A percentile compares a stretch with the other conserved stretches of the same genome.
Evolutionary conservation across 2,329 filamentous ascomycete genomes (phyloP).

Genomic region (Purpureocillium lavendulum): DNA sequence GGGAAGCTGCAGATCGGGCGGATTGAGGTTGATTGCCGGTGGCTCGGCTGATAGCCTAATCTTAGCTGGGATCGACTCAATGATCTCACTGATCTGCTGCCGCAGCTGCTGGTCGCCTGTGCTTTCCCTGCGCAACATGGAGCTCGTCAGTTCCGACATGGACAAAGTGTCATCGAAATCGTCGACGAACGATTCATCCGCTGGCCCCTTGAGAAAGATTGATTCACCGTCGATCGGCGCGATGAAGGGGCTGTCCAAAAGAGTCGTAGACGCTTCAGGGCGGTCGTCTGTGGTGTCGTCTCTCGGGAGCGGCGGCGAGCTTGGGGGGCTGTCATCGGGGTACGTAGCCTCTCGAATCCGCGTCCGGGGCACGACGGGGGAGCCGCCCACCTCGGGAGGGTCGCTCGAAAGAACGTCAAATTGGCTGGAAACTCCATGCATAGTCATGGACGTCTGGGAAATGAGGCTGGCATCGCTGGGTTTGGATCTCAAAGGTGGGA

Average conservation of each 20-base stretch:
- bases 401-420: constrained; percentile 34
- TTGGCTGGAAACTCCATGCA: constrained; percentile 27
- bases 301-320: constrained; percentile 32
- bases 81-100: constrained; percentile 70
- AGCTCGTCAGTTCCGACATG: constrained; percentile 17
- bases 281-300: constrained; percentile 5
- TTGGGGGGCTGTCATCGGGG: constrained; percentile 36
- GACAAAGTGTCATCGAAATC: constrained; percentile 35
- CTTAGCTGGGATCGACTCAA: constrained; percentile 68
- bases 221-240: constrained; percentile 29
- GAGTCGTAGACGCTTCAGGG: constrained; percentile 25
- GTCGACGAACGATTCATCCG: constrained; percentile 36
- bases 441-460: constrained; percentile 29
- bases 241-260: constrained; percentile 38
- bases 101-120: constrained; percentile 61
- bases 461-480: constrained; percentile 20
- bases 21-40: constrained; percentile 44
- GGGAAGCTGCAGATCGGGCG: constrained; percentile 47
- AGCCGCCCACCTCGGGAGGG: constrained; percentile 33
- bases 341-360: constrained; percentile 23
- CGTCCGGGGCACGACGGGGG: constrained; percentile 23
- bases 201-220: constrained; percentile 27
- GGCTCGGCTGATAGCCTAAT: constrained; percentile 62
- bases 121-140: constrained; percentile 20
- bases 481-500: constrained; percentile 25